phyloP scores from a whole-genome alignment of 2,329 filamentous ascomycete genomes.

The Rugonectria rugulosa region DNA sequence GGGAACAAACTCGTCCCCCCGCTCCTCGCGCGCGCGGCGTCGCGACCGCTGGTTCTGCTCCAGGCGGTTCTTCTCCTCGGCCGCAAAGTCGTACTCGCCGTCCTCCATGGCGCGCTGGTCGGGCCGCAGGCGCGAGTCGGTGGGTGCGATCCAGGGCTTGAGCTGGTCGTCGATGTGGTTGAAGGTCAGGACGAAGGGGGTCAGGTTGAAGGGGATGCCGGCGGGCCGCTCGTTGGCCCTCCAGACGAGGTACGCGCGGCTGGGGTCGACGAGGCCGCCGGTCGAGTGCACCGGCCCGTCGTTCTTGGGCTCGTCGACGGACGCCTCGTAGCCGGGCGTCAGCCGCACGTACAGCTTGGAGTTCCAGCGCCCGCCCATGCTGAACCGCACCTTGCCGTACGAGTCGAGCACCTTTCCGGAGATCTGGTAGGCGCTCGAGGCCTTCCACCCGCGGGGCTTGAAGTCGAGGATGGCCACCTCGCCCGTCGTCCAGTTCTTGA shows the following conservation, averaged over 20 bases:
- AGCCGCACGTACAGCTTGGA: conserved; percentile 94
- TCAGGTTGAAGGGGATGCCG: conserved; percentile 95
- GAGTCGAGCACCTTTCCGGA: conserved; percentile 84
- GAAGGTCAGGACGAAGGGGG: conserved; percentile 92
- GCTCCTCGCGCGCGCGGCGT: conserved; percentile 74
- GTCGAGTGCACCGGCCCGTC: conserved; percentile 51
- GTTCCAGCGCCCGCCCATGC: conserved; percentile 94
- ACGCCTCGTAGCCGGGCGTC: conserved; percentile 87
- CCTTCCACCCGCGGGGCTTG: conserved; percentile 95
- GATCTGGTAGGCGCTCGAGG: conserved; percentile 88
- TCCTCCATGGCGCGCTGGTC: conserved; percentile 99
- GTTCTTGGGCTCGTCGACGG: conserved; percentile 65
- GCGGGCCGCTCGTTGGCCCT: conserved; percentile 81
- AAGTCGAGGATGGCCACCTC: conserved; percentile 92
- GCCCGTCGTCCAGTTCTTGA: conserved; percentile 96
- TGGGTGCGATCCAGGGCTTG: conserved; percentile 80
- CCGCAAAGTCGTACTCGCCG: conserved; percentile 93
- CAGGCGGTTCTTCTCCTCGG: conserved; percentile 90
- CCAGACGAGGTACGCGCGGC: conserved; percentile 90
- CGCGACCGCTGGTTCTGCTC: conserved; percentile 89
- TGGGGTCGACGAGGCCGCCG: conserved; percentile 70
- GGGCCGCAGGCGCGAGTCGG: conserved; percentile 89
- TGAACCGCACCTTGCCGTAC: conserved; percentile 83
- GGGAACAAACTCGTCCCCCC: conserved; percentile 82
- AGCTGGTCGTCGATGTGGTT: conserved; percentile 92